Percentiles rank a stretch among this genome's conserved stretches.
These are phyloP conservation scores for Ophiostoma novo-ulmi DNA, from an alignment of 2,329 filamentous ascomycete genomes.

Conservation along the genomic window DNA sequence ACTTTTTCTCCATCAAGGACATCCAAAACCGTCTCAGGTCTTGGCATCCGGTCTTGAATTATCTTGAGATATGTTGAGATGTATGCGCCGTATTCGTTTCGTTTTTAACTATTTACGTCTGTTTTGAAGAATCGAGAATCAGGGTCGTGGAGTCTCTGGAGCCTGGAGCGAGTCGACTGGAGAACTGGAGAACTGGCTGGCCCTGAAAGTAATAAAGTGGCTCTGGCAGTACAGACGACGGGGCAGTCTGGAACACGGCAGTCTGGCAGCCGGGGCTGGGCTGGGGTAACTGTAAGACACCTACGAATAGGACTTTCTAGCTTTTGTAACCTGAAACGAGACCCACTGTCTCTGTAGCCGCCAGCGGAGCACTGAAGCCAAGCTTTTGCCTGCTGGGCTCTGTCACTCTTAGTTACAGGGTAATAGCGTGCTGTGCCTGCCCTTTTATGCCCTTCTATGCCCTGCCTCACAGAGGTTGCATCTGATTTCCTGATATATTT, in stretches of 20 bases:
- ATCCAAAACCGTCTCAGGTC: constrained; percentile 22
- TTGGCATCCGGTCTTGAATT: constrained; percentile 21
- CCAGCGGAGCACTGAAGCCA: constrained; percentile 1
- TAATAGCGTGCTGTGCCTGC: not conserved
- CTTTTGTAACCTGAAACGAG: not conserved
- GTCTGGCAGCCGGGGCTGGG: constrained; percentile 14
- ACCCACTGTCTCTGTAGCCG: not conserved
- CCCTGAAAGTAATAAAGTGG: no score
- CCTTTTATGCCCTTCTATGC: no score
- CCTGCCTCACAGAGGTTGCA: not conserved
- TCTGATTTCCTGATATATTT: not conserved
- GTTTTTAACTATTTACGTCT: not conserved
- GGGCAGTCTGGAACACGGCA: constrained; percentile 22
- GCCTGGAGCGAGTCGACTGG: not conserved
- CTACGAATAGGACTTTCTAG: no score
- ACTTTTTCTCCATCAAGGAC: not conserved
- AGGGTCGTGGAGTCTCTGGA: not conserved
- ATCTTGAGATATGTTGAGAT: not conserved
- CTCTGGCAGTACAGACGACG: not conserved
- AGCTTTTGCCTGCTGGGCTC: not conserved
- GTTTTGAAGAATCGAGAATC: not conserved
- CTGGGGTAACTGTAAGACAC: not conserved
- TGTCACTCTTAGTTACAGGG: not conserved
- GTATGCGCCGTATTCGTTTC: not conserved
- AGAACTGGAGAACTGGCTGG: not conserved